Evolutionary conservation across 495 filamentous ascomycete genomes (phyloP).

Genomic region (Neurospora sp.): DNA sequence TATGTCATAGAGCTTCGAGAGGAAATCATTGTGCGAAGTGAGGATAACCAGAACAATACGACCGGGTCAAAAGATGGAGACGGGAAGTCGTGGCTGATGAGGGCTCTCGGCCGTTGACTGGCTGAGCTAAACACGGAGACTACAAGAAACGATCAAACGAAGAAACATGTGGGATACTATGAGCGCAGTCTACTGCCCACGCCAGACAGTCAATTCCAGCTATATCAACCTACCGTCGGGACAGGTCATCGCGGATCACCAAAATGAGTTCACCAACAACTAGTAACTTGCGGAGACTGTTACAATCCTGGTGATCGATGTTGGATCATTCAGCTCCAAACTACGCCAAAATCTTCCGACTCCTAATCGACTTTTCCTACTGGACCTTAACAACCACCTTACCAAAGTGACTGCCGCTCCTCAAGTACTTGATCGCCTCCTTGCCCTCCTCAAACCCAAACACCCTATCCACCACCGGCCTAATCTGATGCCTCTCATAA

Average conservation of each 20-base stretch:
- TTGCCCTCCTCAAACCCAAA: conserved; percentile 20
- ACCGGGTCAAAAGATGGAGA: neutral
- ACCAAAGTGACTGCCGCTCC: neutral
- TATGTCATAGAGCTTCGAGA: neutral
- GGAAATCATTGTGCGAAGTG: neutral
- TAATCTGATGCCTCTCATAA: conserved; percentile 23
- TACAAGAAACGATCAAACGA: neutral
- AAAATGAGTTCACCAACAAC: neutral
- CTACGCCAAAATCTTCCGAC: no score
- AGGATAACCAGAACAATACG: neutral
- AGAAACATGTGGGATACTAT: neutral
- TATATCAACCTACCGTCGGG: neutral
- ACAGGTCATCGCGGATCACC: neutral
- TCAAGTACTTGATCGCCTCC: neutral
- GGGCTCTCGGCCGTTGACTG: neutral
- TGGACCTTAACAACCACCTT: neutral
- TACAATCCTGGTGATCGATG: neutral
- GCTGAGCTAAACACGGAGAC: neutral
- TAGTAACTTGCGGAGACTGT: neutral
- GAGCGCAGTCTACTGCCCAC: neutral
- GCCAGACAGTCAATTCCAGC: neutral
- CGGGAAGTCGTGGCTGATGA: neutral
- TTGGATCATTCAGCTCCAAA: neutral
- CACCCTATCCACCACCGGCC: conserved; percentile 25
- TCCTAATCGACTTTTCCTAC: neutral